phyloP scores from a whole-genome alignment of 2,329 filamentous ascomycete species.

The Ophiocordyceps camponoti-floridani region DNA sequence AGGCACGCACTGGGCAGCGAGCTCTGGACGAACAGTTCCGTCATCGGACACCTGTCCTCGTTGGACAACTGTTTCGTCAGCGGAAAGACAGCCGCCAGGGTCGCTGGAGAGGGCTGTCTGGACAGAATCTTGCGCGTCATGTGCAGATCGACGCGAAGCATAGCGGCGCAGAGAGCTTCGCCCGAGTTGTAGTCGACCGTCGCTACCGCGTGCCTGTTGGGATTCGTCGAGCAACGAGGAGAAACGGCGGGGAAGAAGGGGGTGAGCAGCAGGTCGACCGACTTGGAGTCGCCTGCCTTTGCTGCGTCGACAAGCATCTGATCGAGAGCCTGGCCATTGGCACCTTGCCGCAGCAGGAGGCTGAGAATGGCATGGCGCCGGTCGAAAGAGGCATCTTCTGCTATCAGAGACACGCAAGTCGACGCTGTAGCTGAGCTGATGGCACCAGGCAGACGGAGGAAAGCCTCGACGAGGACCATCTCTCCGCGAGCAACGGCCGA shows the following conservation, averaged over 20 bases:
- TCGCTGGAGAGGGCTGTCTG: slow-evolving; percentile 26
- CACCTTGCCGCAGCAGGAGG: slow-evolving; percentile 31
- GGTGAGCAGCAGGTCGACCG: slow-evolving; percentile 29
- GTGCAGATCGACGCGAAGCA: slow-evolving; percentile 23
- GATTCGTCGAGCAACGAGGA: slow-evolving; percentile 7
- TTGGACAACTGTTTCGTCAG: slow-evolving; percentile 23
- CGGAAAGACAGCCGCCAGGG: slow-evolving; percentile 29
- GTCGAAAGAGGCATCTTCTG: slow-evolving; percentile 25
- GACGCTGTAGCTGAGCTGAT: slow-evolving; percentile 28
- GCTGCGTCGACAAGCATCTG: slow-evolving; percentile 32
- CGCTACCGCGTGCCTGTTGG: slow-evolving; percentile 28
- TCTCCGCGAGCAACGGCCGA: slow-evolving; percentile 26
- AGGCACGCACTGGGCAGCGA: slow-evolving; percentile 28
- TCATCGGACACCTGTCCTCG: slow-evolving; percentile 26
- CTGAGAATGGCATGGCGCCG: slow-evolving; percentile 25
- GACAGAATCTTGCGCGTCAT: slow-evolving; percentile 28
- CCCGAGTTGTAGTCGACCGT: slow-evolving; percentile 34
- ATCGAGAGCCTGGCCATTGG: slow-evolving; percentile 24
- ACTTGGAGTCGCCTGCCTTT: slow-evolving; percentile 26
- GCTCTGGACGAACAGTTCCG: slow-evolving; percentile 29
- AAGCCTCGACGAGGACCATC: slow-evolving; percentile 24
- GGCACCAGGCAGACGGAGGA: slow-evolving; percentile 24
- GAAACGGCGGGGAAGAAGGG: slow-evolving; percentile 22
- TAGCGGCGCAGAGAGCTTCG: slow-evolving; percentile 29
- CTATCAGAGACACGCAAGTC: slow-evolving; percentile 29